Conservation (phyloP, 305 asterid genomes). For the Solanum hybrid region DNA sequence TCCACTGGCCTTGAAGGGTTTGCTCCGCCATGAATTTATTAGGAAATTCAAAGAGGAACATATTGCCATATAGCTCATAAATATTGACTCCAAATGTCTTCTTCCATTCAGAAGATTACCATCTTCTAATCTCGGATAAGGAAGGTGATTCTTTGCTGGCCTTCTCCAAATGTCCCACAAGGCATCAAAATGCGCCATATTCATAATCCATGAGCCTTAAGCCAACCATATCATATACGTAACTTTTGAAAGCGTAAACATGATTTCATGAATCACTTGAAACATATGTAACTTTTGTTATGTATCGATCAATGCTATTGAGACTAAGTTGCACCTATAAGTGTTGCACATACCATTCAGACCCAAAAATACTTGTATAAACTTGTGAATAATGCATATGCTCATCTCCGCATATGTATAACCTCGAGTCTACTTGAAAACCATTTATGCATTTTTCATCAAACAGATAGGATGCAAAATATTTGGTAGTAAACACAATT, state of each 20-base stretch:
- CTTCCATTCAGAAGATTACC: too few relatives aligned
- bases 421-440: not conserved
- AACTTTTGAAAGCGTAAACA: not conserved
- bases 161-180: too few relatives aligned
- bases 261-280: not conserved
- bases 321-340: not conserved
- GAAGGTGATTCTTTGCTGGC: too few relatives aligned
- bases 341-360: not conserved
- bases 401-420: not conserved
- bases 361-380: not conserved
- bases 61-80: too few relatives aligned
- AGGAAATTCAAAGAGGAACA: too few relatives aligned
- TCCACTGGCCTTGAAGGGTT: too few relatives aligned
- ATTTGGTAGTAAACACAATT: not conserved
- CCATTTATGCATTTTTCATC: not conserved
- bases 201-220: not conserved
- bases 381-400: not conserved
- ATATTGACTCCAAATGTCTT: too few relatives aligned
- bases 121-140: too few relatives aligned
- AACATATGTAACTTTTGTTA: not conserved
- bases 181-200: not conserved
- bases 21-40: too few relatives aligned
- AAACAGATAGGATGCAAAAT: not conserved
- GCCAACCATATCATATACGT: not conserved
- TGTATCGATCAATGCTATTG: not conserved